Conservation (phyloP, 352 stramenopile species). For the Vaucheria bursata region DNA sequence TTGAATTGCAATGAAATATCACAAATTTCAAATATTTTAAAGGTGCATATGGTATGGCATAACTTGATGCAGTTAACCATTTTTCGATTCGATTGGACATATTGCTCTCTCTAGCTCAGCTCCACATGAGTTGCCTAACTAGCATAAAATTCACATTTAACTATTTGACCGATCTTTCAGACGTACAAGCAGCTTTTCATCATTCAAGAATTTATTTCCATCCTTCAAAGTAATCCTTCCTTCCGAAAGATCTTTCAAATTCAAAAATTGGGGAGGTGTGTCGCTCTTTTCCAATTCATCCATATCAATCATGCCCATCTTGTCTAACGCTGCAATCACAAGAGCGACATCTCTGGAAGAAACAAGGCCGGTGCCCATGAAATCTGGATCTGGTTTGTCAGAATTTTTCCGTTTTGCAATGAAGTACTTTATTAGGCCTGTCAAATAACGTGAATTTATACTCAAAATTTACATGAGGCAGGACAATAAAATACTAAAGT, state of each 20-base stretch:
- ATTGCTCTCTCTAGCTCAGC: no score
- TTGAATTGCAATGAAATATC: no score
- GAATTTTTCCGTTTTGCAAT: neutral
- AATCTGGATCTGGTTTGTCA: conserved; percentile 11
- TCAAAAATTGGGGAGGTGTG: conserved; percentile 5
- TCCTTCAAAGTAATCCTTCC: conserved; percentile 13
- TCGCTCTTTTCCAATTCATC: conserved; percentile 15
- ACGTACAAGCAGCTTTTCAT: neutral
- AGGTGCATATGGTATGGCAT: no score
- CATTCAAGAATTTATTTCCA: neutral
- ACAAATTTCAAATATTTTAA: no score
- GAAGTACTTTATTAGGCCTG: neutral
- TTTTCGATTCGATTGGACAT: no score
- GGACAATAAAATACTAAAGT: conserved; percentile 11
- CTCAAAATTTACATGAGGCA: neutral
- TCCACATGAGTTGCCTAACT: no score
- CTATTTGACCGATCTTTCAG: neutral
- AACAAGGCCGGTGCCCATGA: conserved; percentile 15
- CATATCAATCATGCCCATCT: conserved; percentile 15
- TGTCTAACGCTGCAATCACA: conserved; percentile 29
- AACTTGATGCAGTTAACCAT: no score
- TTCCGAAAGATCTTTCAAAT: conserved; percentile 11
- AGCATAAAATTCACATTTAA: no score
- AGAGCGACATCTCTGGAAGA: conserved; percentile 20
- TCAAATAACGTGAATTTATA: neutral